Evolutionary conservation across 371 early-diverging fungal species (phyloP).

Genomic region (Actinomucor elegans): DNA sequence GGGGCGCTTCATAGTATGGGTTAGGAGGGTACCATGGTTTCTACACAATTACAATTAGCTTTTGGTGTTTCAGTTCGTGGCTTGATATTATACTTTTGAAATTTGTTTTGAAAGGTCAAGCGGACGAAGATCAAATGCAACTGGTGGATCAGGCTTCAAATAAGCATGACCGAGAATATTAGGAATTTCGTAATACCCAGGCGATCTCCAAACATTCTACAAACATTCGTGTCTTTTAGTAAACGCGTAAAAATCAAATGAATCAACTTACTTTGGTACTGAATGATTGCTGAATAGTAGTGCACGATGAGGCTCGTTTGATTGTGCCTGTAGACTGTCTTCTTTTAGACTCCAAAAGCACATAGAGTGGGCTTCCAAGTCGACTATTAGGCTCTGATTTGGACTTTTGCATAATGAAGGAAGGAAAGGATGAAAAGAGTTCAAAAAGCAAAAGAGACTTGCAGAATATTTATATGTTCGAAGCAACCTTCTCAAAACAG

Average conservation of each 20-base stretch:
- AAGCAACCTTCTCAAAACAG: no score
- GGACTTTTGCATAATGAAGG: slow-evolving; percentile 42
- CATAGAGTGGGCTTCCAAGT: slow-evolving; percentile 6
- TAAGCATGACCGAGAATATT: slow-evolving; percentile 34
- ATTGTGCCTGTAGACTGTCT: slow-evolving; percentile 19
- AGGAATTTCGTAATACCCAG: slow-evolving; percentile 31
- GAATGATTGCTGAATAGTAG: slow-evolving; percentile 19
- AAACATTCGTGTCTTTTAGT: neutral
- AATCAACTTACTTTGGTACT: slow-evolving; percentile 11
- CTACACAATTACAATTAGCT: slow-evolving; percentile 9
- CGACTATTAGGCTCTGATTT: slow-evolving; percentile 28
- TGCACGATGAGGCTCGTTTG: slow-evolving; percentile 17
- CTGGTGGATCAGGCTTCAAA: slow-evolving; percentile 25
- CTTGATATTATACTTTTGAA: slow-evolving; percentile 27
- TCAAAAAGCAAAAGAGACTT: no score
- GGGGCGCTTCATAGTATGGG: slow-evolving; percentile 38
- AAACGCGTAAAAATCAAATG: slow-evolving; percentile 3
- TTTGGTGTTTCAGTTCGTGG: neutral
- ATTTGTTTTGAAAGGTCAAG: slow-evolving; percentile 33
- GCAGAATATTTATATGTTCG: no score
- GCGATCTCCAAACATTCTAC: slow-evolving; percentile 33
- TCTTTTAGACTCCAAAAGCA: slow-evolving; percentile 16
- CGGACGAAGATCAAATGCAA: slow-evolving; percentile 32
- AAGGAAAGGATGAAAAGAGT: no score
- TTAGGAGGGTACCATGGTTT: slow-evolving; percentile 53